These are phyloP conservation scores for Cutaneotrichosporon cavernicola DNA, from an alignment of 1,284 basidiomycete genomes.

Conservation along the genomic window DNA sequence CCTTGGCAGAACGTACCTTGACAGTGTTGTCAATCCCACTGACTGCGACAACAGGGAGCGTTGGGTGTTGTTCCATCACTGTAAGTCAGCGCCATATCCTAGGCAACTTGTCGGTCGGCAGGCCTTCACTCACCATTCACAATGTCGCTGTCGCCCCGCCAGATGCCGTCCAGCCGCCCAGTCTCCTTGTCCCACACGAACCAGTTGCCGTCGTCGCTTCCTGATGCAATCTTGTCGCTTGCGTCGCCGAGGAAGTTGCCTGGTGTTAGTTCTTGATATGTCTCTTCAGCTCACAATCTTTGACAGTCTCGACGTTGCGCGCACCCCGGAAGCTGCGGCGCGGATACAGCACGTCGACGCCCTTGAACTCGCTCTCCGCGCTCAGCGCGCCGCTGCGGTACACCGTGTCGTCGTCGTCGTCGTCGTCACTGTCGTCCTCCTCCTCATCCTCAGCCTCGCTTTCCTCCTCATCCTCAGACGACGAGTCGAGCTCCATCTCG, in stretches of 20 bases:
- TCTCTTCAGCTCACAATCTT: slow-evolving; percentile 67
- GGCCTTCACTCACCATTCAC: slow-evolving; percentile 62
- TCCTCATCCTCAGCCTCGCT: slow-evolving; percentile 33
- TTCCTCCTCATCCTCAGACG: neutral
- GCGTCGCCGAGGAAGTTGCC: slow-evolving; percentile 78
- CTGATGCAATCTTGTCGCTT: slow-evolving; percentile 78
- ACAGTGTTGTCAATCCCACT: slow-evolving; percentile 86
- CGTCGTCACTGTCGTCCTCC: slow-evolving; percentile 41
- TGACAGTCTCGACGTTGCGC: slow-evolving; percentile 81
- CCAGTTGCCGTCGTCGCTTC: slow-evolving; percentile 75
- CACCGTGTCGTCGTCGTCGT: slow-evolving; percentile 23
- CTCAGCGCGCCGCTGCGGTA: slow-evolving; percentile 21
- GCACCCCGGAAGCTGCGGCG: slow-evolving; percentile 67
- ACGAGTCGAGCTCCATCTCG: neutral
- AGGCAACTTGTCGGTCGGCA: neutral
- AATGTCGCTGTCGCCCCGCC: slow-evolving; percentile 75
- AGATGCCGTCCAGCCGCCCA: slow-evolving; percentile 68
- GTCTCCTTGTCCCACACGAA: slow-evolving; percentile 77
- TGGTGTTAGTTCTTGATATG: slow-evolving; percentile 37
- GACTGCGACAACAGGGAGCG: slow-evolving; percentile 73
- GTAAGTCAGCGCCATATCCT: neutral
- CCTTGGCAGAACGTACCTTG: slow-evolving; percentile 60
- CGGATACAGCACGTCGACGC: slow-evolving; percentile 67
- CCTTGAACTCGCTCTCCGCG: slow-evolving; percentile 29
- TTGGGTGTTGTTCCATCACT: slow-evolving; percentile 76